phyloP scores from a whole-genome alignment of 2,329 filamentous ascomycete genomes.

The Allantophomopsis cytisporea region DNA sequence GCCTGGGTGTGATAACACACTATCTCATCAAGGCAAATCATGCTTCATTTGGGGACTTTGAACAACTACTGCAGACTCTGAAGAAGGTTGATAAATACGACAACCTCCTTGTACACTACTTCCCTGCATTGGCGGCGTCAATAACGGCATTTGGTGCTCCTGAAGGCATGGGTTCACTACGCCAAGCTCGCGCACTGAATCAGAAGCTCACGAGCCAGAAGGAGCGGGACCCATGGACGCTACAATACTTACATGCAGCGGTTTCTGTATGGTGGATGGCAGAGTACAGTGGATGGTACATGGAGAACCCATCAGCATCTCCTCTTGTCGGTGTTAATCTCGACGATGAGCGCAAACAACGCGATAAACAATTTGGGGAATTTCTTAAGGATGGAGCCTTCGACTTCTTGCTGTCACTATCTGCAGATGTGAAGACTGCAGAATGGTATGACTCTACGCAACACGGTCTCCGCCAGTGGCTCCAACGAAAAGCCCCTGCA shows the following conservation, averaged over 20 bases:
- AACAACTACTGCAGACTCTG: conserved; percentile 52
- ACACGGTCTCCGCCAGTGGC: conserved; percentile 65
- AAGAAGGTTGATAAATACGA: conserved; percentile 69
- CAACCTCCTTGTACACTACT: conserved; percentile 56
- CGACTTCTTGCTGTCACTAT: conserved; percentile 78
- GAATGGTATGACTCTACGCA: conserved; percentile 85
- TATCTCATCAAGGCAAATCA: conserved; percentile 67
- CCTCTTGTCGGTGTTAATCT: conserved; percentile 49
- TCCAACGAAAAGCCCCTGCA: conserved; percentile 67
- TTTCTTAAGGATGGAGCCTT: conserved; percentile 80
- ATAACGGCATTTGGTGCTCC: conserved; percentile 68
- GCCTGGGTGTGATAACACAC: conserved; percentile 66
- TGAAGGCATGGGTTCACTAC: conserved; percentile 53
- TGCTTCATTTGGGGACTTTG: conserved; percentile 59
- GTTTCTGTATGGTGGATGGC: conserved; percentile 78
- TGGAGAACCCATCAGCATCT: conserved; percentile 51
- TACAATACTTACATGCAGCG: conserved; percentile 67
- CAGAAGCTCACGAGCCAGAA: conserved; percentile 49
- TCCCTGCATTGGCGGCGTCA: conserved; percentile 66
- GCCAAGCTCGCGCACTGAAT: conserved; percentile 59
- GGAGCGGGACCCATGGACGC: conserved; percentile 56
- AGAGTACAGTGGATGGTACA: conserved; percentile 83
- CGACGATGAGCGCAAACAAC: conserved; percentile 53
- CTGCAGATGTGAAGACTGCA: conserved; percentile 65
- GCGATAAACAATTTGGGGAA: conserved; percentile 61